Evolutionary conservation across 768 basidiomycete genomes (phyloP).

Genomic region (Hygrophorus russula): DNA sequence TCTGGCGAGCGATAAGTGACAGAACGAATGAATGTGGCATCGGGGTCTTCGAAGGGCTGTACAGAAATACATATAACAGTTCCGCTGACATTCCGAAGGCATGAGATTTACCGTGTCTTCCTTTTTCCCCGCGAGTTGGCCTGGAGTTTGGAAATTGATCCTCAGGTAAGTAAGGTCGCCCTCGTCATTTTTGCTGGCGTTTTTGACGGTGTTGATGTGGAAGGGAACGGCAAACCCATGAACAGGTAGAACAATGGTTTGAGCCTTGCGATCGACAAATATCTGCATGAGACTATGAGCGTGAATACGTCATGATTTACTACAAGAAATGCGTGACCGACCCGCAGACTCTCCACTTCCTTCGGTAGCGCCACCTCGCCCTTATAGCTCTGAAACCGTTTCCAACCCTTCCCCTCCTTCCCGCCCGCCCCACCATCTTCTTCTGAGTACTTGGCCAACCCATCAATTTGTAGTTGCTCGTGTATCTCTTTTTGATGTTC

Average conservation of each 20-base stretch:
- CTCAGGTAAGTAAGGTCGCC: constrained; percentile 89
- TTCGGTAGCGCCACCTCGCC: constrained; percentile 83
- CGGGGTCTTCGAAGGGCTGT: constrained; percentile 93
- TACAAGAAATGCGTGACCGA: constrained; percentile 27
- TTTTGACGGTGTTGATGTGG: constrained; percentile 98
- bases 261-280: constrained; percentile 80
- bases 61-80: constrained; percentile 4
- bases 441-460: constrained; percentile 75
- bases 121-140: constrained; percentile 95
- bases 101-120: constrained; percentile 72
- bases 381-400: constrained; percentile 94
- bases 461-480: constrained; percentile 61
- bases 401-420: constrained; percentile 90
- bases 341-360: constrained; percentile 72
- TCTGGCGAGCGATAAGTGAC: constrained; percentile 90
- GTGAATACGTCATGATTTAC: neutral
- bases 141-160: constrained; percentile 98
- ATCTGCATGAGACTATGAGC: constrained; percentile 39
- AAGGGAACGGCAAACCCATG: constrained; percentile 95
- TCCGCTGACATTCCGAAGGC: neutral
- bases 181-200: constrained; percentile 94
- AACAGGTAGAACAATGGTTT: constrained; percentile 85
- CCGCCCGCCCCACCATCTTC: constrained; percentile 63
- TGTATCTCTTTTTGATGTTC: constrained; percentile 87
- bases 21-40: constrained; percentile 92